Base-by-base conservation (phyloP, 768 basidiomycete species). In the Phallus indusiatus region DNA sequence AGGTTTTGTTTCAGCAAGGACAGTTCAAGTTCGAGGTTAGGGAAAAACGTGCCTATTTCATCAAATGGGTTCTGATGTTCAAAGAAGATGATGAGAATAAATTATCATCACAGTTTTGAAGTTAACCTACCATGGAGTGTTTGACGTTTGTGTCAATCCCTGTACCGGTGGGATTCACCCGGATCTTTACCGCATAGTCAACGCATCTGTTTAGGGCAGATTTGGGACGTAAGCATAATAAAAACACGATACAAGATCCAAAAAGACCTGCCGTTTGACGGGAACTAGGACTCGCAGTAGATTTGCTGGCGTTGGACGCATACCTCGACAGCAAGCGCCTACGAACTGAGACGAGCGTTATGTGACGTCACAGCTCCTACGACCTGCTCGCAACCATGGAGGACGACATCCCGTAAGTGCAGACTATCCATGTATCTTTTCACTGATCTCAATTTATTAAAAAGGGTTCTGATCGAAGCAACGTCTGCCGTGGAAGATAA, bases 131-230 rank as follows among this genome's bases (percentile, higher is more conserved):
- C 94, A 99, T 97, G 1, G 93, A 94, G 74, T 99, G 96, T 79
- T 99, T 99, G 65, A 96, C 95, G 71, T 88, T 93, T 58, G 90
- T 86, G 77, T 99, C 95, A 47, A 99, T 84, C 14, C 94, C 96
- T 36, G 93, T 96, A 68, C 96, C 92, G 64, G 88, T 85, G 6
- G 93, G 82, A 70, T 95, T 95, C 53, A 99, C 92, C 54, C 95
- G 89, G 75, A 99, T 96, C 79, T 97, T 98, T 73, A 95, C 93
- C 3, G 93, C 88, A 83, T 90, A 99, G 75, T 98, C 96, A 54
- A 99, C 88, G 54, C 90, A 85, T 63, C 91, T 96, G 62, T 28
- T 54, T 56, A n/a, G 37, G 18, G 34, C 21, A 42, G 11, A 36
- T 37, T 55, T 21, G 7, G n/a, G 36, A 49, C 18, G 52, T 12